Base-by-base conservation (phyloP, 495 filamentous ascomycete species). In the Ramalina peruviana region DNA sequence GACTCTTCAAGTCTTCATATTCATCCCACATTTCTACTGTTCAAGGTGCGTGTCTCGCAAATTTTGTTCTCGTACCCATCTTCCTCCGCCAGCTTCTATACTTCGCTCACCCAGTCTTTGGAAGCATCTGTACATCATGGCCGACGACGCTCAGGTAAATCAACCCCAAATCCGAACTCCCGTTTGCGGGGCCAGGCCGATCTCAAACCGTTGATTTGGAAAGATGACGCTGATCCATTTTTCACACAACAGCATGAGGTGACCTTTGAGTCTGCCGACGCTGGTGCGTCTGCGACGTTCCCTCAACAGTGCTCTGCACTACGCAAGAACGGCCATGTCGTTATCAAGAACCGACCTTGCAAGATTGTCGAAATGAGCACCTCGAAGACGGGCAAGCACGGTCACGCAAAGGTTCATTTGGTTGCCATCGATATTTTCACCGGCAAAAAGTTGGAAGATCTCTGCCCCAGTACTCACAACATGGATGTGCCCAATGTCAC, bases 371-470 rank as follows among this genome's bases (percentile, higher is more conserved):
- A 96, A 64, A 99, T 99, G 92, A 90, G 85, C 54, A 99, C 92
- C 72, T 99, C 92, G 65, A 99, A 99, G 88, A 99, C 92, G 55
- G 92, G 92, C 69, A 99, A 99, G 86, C 92, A 99, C 84, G 92
- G 92, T 69, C 92, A 99, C 83, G 92, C 92, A 70, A 99, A 99
- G 83, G 92, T 97, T 67, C 88, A 99, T 76, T 71, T 99, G 54
- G 81, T 93, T 61, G 92, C 86, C 64, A 80, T 90, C 66, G 92
- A 99, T 67, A 96, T 99, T 76, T 99, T 99, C 79, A 99, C 88
- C 54, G 79, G 79, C 78, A 97, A 97, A 86, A 99, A 99, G 80
- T 75, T 92, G 52, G 92, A 99, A 78, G 92, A 99, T 71, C 84
- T 99, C 52, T 97, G 85, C 73, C 92, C 92, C 54, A 97, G 92